Percentiles rank a stretch among this genome's conserved stretches.
These are phyloP conservation scores for Haplographium delicatum DNA, from an alignment of 495 filamentous ascomycete genomes.

Conservation along the genomic window DNA sequence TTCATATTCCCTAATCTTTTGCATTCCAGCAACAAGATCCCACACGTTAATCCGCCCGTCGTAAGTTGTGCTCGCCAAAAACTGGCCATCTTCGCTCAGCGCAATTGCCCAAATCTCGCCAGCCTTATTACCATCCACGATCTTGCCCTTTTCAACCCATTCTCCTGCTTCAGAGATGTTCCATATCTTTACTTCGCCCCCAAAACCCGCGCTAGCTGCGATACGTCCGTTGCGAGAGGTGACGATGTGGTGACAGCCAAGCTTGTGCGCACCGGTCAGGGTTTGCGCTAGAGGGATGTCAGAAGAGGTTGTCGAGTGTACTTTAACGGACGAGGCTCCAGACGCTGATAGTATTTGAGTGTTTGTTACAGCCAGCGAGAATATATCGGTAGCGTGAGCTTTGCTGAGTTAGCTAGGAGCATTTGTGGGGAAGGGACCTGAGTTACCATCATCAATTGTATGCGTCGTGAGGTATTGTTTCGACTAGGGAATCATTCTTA, in stretches of 20 bases:
- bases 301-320: constrained; percentile 65
- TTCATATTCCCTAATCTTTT: constrained; percentile 72
- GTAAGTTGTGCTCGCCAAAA: constrained; percentile 73
- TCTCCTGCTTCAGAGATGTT: constrained; percentile 46
- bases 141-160: constrained; percentile 38
- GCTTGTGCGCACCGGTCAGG: constrained; percentile 67
- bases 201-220: constrained; percentile 81
- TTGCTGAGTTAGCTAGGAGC: constrained; percentile 21
- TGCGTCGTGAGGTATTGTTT: constrained; percentile 95
- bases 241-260: constrained; percentile 84
- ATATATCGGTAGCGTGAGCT: constrained; percentile 89
- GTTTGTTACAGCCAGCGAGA: constrained; percentile 76
- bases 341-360: constrained; percentile 73
- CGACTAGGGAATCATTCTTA: constrained; percentile 57
- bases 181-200: constrained; percentile 82
- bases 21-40: constrained; percentile 54
- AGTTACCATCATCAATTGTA: constrained; percentile 75
- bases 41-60: constrained; percentile 86
- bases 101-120: constrained; percentile 82
- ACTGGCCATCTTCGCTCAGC: constrained; percentile 74
- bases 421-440: constrained; percentile 14
- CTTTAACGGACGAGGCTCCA: constrained; percentile 70
- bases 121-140: constrained; percentile 35
- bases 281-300: constrained; percentile 73
- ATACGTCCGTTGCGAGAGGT: constrained; percentile 61